Evolutionary conservation across 352 stramenopile species (phyloP), one percentile per base, ranked within the genome.

Genomic region (Pythium apleroticum): DNA sequence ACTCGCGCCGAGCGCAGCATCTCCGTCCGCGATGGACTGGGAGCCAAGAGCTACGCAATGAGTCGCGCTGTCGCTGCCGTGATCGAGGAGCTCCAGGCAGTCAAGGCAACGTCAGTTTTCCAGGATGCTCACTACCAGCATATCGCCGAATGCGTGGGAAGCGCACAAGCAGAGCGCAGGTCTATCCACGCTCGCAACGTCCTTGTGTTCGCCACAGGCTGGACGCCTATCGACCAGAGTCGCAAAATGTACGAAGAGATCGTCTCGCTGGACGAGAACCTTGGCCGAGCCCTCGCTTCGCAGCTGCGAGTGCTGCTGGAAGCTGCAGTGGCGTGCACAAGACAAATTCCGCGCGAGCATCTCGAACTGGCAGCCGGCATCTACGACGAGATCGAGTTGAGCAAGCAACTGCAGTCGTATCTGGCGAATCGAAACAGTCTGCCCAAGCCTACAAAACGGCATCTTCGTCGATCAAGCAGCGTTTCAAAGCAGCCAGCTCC

Each of bases 351-450:
- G 11, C 19, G 28, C 11, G 7, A 50, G 20, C 19, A 28, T 28
- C 43, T 50, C n/a, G 43, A 50, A 7, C n/a, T 50, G 8, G 43
- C 43, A 3, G 20, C 43, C 6, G 2, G 22, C 17, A 12, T 50
- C 43, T 50, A 17, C 20, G 43, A 50, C 22, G 12, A 50, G 43
- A 50, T 50, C 43, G 43, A 50, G 43, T 4, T 50, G 20, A 50
- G 43, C n/a, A 24, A 50, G 9, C 9, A 22, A 10, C 43, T 50
- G 2, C 43, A 19, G 0, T 17, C n/a, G 43, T 24, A 50, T 15
- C 11, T 50, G 9, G 10, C 17, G n/a, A 8, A 50, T 25, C 43
- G 20, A 15, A n/a, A 41, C 10, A 41, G 19, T 4, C 35, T 41
- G 14, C 11, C 35, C 35, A 41, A 41, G 35, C 11, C 35, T 12